Base-by-base conservation (phyloP, 495 filamentous ascomycete species). In the Neurospora cerealis region DNA sequence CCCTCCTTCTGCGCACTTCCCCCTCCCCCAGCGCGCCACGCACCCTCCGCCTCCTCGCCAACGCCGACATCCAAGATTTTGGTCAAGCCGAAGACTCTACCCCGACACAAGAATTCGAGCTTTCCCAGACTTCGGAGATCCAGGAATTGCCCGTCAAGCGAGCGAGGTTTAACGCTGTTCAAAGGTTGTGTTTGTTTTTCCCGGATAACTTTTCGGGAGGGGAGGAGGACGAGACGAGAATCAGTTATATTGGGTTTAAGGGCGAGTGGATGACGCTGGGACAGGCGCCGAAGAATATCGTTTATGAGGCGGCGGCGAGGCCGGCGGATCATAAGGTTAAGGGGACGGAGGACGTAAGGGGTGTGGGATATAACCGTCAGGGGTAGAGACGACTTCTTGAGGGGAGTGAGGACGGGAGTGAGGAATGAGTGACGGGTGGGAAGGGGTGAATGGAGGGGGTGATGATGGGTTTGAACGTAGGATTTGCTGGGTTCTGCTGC, bases 281-380 rank as follows among this genome's bases (percentile, higher is more conserved):
- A 24, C 87, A 92, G 62, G 94, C 96, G 79, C 93, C 96, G 17
- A 83, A 92, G 5, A 92, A 91, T 73, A 92, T 97, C 75, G 75
- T 97, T 69, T 99, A 98, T 81, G 96, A 99, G 87, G 92, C 93
- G 24, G 95, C 96, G 19, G 91, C 96, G 39, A 97, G 97, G 77
- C 95, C 95, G 19, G 87, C 81, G 72, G 96, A 99, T 83, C 96
- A 98, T 84, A 85, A 78, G 66, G 24, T 88, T 4, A 86, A 85
- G 79, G 84, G 85, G 37, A 82, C 82, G 60, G 77, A 66, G 72
- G 81, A 69, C 71, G 81, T 85, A 73, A 82, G 28, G 32, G 54
- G 54, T 28, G 28, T 66, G 5, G 54, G 54, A 8, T 2, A 8
- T 42, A 42, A 40, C 39, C 39, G 39, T 15, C 39, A 40, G 11